A percentile compares a stretch with the other conserved stretches of the same genome.
These are phyloP conservation scores for Boletus sensibilis DNA, from an alignment of 768 basidiomycete species.

Conservation along the genomic window DNA sequence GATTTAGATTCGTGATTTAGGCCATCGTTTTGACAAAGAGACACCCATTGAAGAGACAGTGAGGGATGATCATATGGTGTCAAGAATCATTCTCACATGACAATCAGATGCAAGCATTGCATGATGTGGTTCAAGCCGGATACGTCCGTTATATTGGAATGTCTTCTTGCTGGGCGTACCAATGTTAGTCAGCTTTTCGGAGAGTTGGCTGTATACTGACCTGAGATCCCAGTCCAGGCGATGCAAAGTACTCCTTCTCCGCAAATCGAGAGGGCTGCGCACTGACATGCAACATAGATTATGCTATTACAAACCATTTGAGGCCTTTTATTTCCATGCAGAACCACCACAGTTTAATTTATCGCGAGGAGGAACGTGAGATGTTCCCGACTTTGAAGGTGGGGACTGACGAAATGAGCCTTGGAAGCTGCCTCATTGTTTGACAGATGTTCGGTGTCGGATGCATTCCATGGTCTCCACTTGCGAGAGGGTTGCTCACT, in stretches of 20 bases:
- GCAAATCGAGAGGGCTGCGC: background rate
- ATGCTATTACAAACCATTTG: background rate
- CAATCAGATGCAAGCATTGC: background rate
- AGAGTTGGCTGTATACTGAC: background rate
- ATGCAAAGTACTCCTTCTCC: background rate
- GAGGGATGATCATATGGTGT: background rate
- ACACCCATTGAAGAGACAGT: background rate
- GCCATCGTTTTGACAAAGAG: conserved; percentile 1
- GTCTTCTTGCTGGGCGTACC: conserved; percentile 5
- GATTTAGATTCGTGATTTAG: background rate
- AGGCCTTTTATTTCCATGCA: background rate
- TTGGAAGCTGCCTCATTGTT: conserved; percentile 48
- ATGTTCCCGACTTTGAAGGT: conserved; percentile 1
- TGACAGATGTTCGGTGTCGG: conserved; percentile 29
- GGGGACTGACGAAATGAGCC: conserved; percentile 8
- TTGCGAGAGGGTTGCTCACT: conserved; percentile 2
- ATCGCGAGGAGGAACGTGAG: conserved; percentile 1
- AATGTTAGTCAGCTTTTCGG: background rate
- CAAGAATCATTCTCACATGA: background rate
- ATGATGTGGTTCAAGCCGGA: background rate
- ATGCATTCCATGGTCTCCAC: conserved; percentile 6
- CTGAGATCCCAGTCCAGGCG: background rate
- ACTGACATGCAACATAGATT: background rate
- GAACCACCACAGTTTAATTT: background rate
- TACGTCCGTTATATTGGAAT: conserved; percentile 2